Evolutionary conservation across 805 yeast species (phyloP).

Genomic region (Metschnikowia vanudenii): DNA sequence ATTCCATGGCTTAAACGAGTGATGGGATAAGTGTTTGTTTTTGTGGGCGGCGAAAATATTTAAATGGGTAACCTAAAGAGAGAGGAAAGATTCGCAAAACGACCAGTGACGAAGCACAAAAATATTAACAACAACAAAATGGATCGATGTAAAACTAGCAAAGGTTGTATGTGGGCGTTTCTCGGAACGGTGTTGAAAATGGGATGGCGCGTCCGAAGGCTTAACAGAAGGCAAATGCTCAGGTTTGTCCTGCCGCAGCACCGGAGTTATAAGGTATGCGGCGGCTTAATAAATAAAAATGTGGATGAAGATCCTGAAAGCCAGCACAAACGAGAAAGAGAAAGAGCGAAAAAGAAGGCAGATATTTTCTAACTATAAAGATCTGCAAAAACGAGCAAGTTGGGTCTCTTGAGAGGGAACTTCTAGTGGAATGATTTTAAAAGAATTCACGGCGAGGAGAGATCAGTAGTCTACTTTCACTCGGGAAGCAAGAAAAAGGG

Average conservation of each 20-base stretch:
- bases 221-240: conserved; percentile 2
- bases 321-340: too few relatives aligned
- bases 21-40: too few relatives aligned
- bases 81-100: not conserved
- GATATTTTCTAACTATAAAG: not conserved
- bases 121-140: not conserved
- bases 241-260: conserved; percentile 7
- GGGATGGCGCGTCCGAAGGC: not conserved
- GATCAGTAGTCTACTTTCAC: not conserved
- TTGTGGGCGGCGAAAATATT: too few relatives aligned
- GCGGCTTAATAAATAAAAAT: not conserved
- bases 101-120: not conserved
- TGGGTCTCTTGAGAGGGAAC: not conserved
- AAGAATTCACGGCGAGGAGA: not conserved
- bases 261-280: conserved; percentile 2
- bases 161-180: too few relatives aligned
- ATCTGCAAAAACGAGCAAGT: not conserved
- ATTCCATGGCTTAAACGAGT: conserved; percentile 10
- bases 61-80: not conserved
- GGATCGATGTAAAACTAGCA: not conserved
- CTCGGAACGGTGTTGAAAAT: not conserved
- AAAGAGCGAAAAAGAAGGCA: not conserved
- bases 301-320: not conserved
- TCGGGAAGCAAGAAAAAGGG: not conserved
- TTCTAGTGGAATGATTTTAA: not conserved